Percentiles rank a stretch among this genome's conserved stretches.
Conservation (phyloP, 2,329 filamentous ascomycete species). For the Xylaria sp. region DNA sequence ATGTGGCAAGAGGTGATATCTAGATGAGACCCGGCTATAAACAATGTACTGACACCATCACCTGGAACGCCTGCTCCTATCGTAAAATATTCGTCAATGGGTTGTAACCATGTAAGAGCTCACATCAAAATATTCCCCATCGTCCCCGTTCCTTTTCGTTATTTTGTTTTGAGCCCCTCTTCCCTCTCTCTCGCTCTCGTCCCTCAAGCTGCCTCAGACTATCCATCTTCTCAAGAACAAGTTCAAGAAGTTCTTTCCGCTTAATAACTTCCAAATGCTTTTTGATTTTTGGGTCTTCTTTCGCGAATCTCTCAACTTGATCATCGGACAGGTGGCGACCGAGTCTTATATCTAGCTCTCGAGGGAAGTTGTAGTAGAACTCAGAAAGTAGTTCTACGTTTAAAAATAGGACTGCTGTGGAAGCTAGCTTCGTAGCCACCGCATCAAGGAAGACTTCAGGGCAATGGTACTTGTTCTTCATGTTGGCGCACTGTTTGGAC, state of each 20-base stretch:
- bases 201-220: conserved; percentile 85
- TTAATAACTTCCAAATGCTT: conserved; percentile 91
- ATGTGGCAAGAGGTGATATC: conserved; percentile 30
- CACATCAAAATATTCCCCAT: conserved; percentile 61
- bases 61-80: conserved; percentile 31
- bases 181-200: conserved; percentile 67
- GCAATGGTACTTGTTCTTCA: conserved; percentile 95
- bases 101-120: conserved; percentile 3
- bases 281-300: conserved; percentile 90
- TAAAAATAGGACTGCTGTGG: conserved; percentile 94
- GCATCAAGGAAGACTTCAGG: conserved; percentile 98
- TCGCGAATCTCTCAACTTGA: conserved; percentile 89
- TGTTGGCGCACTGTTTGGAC: conserved; percentile 85
- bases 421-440: conserved; percentile 92
- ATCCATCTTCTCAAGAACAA: conserved; percentile 96
- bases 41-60: conserved; percentile 21
- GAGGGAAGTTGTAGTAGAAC: conserved; percentile 97
- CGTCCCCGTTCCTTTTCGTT: conserved; percentile 57
- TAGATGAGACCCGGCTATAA: conserved; percentile 31
- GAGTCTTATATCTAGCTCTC: conserved; percentile 87
- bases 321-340: conserved; percentile 81
- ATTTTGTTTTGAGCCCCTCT: conserved; percentile 45
- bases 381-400: conserved; percentile 97
- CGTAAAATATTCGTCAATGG: conserved; percentile 30
- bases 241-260: conserved; percentile 90